A percentile compares a stretch with the other conserved stretches of the same genome.
These are phyloP conservation scores for Pseudonitzschia multiseries DNA, from an alignment of 108 stramenopile genomes.

Conservation along the genomic window DNA sequence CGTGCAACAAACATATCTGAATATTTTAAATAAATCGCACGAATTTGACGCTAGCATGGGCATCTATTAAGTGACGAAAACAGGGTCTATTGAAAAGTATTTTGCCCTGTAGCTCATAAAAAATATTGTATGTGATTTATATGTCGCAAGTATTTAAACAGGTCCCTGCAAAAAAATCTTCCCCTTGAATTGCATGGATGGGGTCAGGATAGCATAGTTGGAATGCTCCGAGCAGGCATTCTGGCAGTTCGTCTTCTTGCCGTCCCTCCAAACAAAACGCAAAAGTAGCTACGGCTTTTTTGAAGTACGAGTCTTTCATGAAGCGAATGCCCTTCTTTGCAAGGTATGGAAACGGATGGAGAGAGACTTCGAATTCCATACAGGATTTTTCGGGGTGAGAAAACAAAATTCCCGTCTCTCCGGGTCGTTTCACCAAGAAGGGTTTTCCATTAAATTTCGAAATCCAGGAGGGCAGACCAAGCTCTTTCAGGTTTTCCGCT, in stretches of 20 bases:
- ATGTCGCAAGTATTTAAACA: no score
- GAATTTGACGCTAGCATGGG: no score
- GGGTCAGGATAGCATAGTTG: constrained; percentile 75
- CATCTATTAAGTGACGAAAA: no score
- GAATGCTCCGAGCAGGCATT: constrained; percentile 72
- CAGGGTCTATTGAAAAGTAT: no score
- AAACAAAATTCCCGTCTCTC: constrained; percentile 72
- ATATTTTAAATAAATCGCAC: no score
- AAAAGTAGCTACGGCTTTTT: constrained; percentile 65
- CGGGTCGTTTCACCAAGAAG: constrained; percentile 77
- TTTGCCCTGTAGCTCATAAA: no score
- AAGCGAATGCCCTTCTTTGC: constrained; percentile 79
- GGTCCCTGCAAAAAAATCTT: constrained; percentile 72
- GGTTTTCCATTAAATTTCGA: constrained; percentile 80
- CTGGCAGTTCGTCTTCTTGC: constrained; percentile 75
- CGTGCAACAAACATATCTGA: no score
- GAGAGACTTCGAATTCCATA: constrained; percentile 80
- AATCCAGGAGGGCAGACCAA: constrained; percentile 79
- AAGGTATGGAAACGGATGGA: constrained; percentile 82
- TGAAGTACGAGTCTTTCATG: constrained; percentile 68
- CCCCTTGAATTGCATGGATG: constrained; percentile 49
- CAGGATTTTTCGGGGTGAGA: constrained; percentile 63
- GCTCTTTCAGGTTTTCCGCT: constrained; percentile 65
- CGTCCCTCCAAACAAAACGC: constrained; percentile 82
- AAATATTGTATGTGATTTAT: no score